Evolutionary conservation across 164 flowering plant genomes (phyloP).

Genomic region (Berberis thunbergii): DNA sequence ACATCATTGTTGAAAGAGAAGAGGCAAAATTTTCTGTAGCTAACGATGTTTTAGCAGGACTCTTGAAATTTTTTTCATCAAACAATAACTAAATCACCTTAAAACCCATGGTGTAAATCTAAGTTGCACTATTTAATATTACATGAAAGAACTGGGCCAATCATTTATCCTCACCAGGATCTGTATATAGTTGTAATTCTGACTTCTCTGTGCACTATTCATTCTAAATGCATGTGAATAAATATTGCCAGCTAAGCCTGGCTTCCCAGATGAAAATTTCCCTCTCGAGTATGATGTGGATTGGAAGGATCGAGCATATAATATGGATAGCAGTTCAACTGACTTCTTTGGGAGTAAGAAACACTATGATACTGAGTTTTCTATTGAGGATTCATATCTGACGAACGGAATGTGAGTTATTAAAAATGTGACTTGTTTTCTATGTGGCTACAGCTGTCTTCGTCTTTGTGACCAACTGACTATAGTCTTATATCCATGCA

Average conservation of each 20-base stretch:
- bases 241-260: slow-evolving; percentile 16
- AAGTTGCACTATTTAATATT: too few relatives aligned
- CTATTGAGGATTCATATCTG: slow-evolving; percentile 18
- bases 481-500: slow-evolving; percentile 15
- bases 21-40: too few relatives aligned
- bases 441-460: background rate
- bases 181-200: background rate
- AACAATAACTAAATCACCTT: too few relatives aligned
- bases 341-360: slow-evolving; percentile 16
- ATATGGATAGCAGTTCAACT: slow-evolving; percentile 17
- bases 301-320: slow-evolving; percentile 19
- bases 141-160: too few relatives aligned
- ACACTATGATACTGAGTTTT: slow-evolving; percentile 13
- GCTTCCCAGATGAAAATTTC: slow-evolving; percentile 21
- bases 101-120: too few relatives aligned
- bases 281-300: slow-evolving; percentile 18
- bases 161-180: background rate
- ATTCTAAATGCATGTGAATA: background rate
- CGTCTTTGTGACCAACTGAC: slow-evolving; percentile 1
- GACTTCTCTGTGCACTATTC: background rate
- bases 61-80: too few relatives aligned
- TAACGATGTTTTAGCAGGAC: too few relatives aligned
- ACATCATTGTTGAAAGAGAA: too few relatives aligned
- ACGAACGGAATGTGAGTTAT: slow-evolving; percentile 26
- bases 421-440: background rate